Base-by-base conservation (phyloP, 106 monocot genomes). In the Amphibolis antarctica region DNA sequence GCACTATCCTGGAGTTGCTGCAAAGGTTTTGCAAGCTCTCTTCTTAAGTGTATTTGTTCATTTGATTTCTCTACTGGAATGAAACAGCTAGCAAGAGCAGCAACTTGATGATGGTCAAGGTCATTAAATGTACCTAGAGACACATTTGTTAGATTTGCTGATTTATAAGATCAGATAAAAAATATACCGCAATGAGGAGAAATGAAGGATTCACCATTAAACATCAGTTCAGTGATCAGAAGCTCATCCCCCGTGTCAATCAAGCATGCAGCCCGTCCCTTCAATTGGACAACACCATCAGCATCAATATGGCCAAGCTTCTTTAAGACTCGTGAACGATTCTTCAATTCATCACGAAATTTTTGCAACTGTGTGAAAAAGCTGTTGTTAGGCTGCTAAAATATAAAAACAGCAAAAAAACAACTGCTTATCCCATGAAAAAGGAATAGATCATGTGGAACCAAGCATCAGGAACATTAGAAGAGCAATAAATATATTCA, bases 191-290 rank as follows among this genome's bases (percentile, higher is more conserved):
- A 46, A 51, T 55, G 2, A 20, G 20, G 19, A 28, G 4, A 42
- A 42, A 25, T 28, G 12, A 10, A 36, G 59, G 18, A 28, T 30
- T 23, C 43, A 92, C 98, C 98, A 76, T 98, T 91, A 65, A 98
- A 98, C 98, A 98, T 98, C 42, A 98, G 69, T 67, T 98, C 98
- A 42, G 98, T 91, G 19, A 98, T 82, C 63, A 98, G 98, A 64
- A 98, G 83, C 69, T 98, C 98, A 65, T 98, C 98, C 13, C 91
- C 98, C 28, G 98, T 98, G 60, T 98, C 98, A 59, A 98, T 91
- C 74, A 98, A 72, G 69, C 98, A 98, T 45, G 98, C 98, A 77
- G 98, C 98, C 23, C 98, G 91, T 3, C 98, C 98, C 61, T 98
- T 98, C 24, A 98, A 44, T 60, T 82, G 87, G 55, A 98, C 82